Evolutionary conservation across 169 alveolate species (phyloP), one percentile per base, ranked within the genome.

Genomic region (Plasmodium sp.): DNA sequence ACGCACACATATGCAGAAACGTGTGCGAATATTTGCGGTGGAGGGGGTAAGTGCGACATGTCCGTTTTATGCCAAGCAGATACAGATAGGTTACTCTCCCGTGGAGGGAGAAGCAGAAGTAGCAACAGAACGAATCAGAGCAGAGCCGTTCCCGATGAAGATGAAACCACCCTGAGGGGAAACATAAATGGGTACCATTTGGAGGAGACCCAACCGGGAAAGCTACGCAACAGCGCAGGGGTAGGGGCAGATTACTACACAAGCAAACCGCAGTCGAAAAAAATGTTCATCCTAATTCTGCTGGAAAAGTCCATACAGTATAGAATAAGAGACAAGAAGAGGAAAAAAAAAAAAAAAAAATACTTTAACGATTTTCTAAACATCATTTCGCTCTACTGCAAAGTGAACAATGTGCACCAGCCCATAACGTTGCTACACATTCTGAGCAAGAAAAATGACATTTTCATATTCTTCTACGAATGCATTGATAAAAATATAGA

Each of bases 401-500:
- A 84, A 74, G 62, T 84, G 58, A 84, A 84, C 79, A 84, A 74
- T 74, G 84, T 84, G 81, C 93, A 84, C 81, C 93, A 84, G 41
- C 84, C 93, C 18, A 16, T 84, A 34, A 84, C 93, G 51, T 84
- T 84, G 43, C 43, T 84, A 16, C 93, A 84, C 62, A 84, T 84
- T 48, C 74, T 84, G 81, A 84, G 93, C 33, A 74, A 62, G 34
- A 84, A 84, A 84, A 84, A 84, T 84, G 93, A 84, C 62, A 84
- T 84, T 51, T 84, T 84, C 74, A 75, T 84, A 33, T 56, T 84
- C 75, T 84, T 84, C 43, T 84, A 84, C 56, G 93, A 84, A 74
- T 84, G 93, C 51, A 84, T 84, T 84, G 93, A 84, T 74, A 84
- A 84, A 75, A 84, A 84, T 74, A 84, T 84, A 48, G 93, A 84